phyloP scores from a whole-genome alignment of 2,329 filamentous ascomycete genomes.

The Alternaria incomplexa region DNA sequence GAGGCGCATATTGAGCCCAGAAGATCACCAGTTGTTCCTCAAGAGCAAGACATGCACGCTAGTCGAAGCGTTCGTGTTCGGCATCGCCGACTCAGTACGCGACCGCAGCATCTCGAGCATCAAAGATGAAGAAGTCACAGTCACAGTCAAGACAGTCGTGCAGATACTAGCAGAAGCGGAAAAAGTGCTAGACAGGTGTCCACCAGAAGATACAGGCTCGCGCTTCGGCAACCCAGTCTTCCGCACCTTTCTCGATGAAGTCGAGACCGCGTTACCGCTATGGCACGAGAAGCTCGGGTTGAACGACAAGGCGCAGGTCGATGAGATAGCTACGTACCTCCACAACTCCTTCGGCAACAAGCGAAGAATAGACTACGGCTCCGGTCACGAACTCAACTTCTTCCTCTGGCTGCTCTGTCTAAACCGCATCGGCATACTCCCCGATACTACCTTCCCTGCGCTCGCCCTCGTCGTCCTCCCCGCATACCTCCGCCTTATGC shows the following conservation, averaged over 20 bases:
- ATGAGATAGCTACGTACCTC: constrained; percentile 81
- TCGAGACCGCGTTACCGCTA: constrained; percentile 52
- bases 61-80: constrained; percentile 84
- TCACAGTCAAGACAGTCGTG: constrained; percentile 68
- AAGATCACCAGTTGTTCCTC: constrained; percentile 83
- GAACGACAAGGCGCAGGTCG: constrained; percentile 59
- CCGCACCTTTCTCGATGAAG: constrained; percentile 76
- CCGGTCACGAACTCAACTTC: constrained; percentile 97
- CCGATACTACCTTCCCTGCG: constrained; percentile 70
- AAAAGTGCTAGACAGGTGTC: constrained; percentile 69
- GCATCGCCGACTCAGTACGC: constrained; percentile 79
- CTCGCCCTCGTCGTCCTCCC: constrained; percentile 80
- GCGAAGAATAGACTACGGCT: constrained; percentile 87
- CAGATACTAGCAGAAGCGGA: constrained; percentile 73
- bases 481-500: constrained; percentile 86
- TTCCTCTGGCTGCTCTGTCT: constrained; percentile 95
- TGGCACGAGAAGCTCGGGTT: constrained; percentile 72
- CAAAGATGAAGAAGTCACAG: constrained; percentile 65
- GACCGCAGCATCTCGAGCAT: constrained; percentile 70
- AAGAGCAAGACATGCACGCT: constrained; percentile 76
- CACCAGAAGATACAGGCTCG: constrained; percentile 86
- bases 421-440: constrained; percentile 74
- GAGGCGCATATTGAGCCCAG: constrained; percentile 78
- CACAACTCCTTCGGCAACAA: constrained; percentile 84
- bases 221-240: constrained; percentile 96